Evolutionary conservation across 371 early-diverging fungal species (phyloP), one percentile per base, ranked within the genome.

Genomic region (Apophysomyces elegans): DNA sequence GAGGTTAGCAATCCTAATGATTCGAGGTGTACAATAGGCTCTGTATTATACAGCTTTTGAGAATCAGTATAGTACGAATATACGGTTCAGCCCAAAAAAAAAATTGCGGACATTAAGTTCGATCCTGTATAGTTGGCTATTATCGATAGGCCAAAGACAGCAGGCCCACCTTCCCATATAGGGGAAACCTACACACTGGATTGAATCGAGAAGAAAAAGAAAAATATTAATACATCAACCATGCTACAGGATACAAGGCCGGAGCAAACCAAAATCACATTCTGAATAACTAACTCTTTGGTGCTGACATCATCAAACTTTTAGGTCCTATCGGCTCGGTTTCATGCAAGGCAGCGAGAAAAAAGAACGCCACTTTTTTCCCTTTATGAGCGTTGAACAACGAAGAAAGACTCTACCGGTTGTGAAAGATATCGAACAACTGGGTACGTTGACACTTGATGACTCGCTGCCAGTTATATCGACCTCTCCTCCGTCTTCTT

Each of bases 381-480:
- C 43, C 41, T 43, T 59, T 59, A 50, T 50, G 54, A 50, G 54
- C 32, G 21, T 16, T 50, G 54, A 50, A 9, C 54, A 50, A 50
- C 16, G 65, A 59, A 18, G 65, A 26, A 58, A 59, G 38, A 65
- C 65, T 26, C 41, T 65, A 18, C 65, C 65, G 11, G 65, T 65
- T 39, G 38, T 59, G 37, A 65, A 59, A 38, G 54, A 50, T 50
- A 50, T 50, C n/a, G 54, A 50, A 21, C 54, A 50, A 26, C 54
- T 50, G 8, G n/a, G 21, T 50, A 50, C n/a, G 54, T 26, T 50
- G 54, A 50, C 54, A 50, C 54, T 50, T 50, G 54, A 50, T 26
- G 54, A 50, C 21, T 21, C 21, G 5, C 21, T 50, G 1, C 54
- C 54, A 21, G 5, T 50, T 21, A 18, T 50, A 50, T n/a, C 54